A percentile compares a stretch with the other conserved stretches of the same genome.
Evolutionary conservation across 768 basidiomycete species (phyloP).

Genomic region (Hortiboletus flavorubellus): DNA sequence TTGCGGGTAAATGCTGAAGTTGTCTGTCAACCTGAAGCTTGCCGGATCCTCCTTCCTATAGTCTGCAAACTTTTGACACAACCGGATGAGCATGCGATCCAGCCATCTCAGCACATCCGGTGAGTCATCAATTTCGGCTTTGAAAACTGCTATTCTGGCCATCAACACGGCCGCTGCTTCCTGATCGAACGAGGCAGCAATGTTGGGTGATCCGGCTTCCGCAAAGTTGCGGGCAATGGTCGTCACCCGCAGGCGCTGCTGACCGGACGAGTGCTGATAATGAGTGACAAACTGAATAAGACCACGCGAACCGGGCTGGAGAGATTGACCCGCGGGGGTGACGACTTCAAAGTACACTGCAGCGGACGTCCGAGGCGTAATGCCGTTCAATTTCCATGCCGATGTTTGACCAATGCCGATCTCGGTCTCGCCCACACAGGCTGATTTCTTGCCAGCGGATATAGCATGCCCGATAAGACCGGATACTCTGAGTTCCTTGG

Average conservation of each 20-base stretch:
- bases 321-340: slow-evolving; percentile 91
- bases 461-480: slow-evolving; percentile 97
- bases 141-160: slow-evolving; percentile 98
- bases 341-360: slow-evolving; percentile 99
- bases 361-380: slow-evolving; percentile 82
- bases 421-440: slow-evolving; percentile 97
- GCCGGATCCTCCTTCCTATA: slow-evolving; percentile 97
- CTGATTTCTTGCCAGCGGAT: slow-evolving; percentile 94
- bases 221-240: slow-evolving; percentile 98
- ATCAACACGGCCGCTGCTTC: slow-evolving; percentile 97
- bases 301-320: slow-evolving; percentile 86
- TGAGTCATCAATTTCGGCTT: slow-evolving; percentile 97
- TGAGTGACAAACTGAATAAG: slow-evolving; percentile 98
- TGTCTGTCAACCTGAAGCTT: slow-evolving; percentile 89
- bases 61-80: slow-evolving; percentile 99
- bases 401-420: slow-evolving; percentile 99
- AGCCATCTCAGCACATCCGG: slow-evolving; percentile 97
- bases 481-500: slow-evolving; percentile 97
- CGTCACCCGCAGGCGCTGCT: slow-evolving; percentile 93
- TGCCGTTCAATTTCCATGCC: slow-evolving; percentile 94
- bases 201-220: slow-evolving; percentile 91
- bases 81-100: slow-evolving; percentile 95
- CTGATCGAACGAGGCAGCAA: slow-evolving; percentile 94
- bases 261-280: slow-evolving; percentile 96
- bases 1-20: slow-evolving; percentile 98